Evolutionary conservation across 2,329 filamentous ascomycete species (phyloP), one percentile per base, ranked within the genome.

Genomic region (Fusarium sp.): DNA sequence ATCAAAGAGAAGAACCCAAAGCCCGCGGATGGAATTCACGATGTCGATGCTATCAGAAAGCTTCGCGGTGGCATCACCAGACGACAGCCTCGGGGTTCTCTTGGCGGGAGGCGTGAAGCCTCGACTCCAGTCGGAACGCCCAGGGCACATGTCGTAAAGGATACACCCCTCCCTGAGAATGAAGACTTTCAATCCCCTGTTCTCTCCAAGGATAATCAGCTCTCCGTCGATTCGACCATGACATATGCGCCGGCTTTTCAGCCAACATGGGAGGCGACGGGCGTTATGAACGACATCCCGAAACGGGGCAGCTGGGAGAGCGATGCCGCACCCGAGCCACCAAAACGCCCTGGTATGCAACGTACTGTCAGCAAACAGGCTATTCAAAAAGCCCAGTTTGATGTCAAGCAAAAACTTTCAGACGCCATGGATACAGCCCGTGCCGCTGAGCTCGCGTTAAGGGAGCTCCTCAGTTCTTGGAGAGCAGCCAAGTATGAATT

Each of bases 1-100:
- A 95, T 98, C 79, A 95, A 95, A 80, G 92, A 95, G 67, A 97
- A 95, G 85, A 98, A 98, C 81, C 94, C 96, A 3, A 96, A 95
- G 82, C 88, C 92, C 3, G 85, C 93, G 12, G 96, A 98, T 83
- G 95, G 95, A 56, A 85, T 98, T 51, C 96, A 98, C 83, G 88
- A 97, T 84, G 94, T 98, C 66, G 94, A 96, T 13, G 94, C 94
- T 82, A 98, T 98, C 78, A 89, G 90, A 75, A 94, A 93, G 82
- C 85, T 97, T 78, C 90, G 96, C 60, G 94, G 94, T 49, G 89
- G 90, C 70, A 97, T 98, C 82, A 98, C 96, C 33, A 88, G 96
- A 73, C 89, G 96, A 68, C 94, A 98, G 80, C 91, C 94, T 5
- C 90, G 94, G 77, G 90, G 88, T 64, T 91, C 91, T 4, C 83